A percentile compares a stretch with the other conserved stretches of the same genome.
Conservation (phyloP, 108 stramenopile genomes). For the Skeletonema grethae region DNA sequence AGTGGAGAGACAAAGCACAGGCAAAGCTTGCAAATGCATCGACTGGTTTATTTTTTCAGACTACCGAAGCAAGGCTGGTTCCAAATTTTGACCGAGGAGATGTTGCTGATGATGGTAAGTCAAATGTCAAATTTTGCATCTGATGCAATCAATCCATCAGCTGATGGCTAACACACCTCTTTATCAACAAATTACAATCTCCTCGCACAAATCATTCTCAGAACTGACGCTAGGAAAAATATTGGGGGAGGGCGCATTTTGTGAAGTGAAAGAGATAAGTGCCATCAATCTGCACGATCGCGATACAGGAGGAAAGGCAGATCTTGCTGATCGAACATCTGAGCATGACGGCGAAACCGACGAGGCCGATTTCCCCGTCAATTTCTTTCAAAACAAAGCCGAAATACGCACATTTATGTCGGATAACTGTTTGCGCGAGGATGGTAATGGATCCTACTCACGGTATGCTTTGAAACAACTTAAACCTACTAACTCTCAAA, state of each 20-base stretch:
- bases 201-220: background rate
- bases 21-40: slow-evolving; percentile 16
- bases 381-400: slow-evolving; percentile 23
- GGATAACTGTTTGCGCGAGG: slow-evolving; percentile 22
- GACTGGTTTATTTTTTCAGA: slow-evolving; percentile 30
- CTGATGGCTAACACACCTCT: background rate
- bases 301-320: background rate
- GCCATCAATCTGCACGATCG: slow-evolving; percentile 55
- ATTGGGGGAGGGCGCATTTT: slow-evolving; percentile 75
- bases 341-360: slow-evolving; percentile 15
- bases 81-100: slow-evolving; percentile 38
- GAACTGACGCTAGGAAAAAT: slow-evolving; percentile 74
- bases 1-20: slow-evolving; percentile 4
- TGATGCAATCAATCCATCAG: background rate
- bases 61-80: slow-evolving; percentile 30
- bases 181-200: background rate
- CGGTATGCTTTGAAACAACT: slow-evolving; percentile 48
- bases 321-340: background rate
- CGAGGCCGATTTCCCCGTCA: slow-evolving; percentile 31
- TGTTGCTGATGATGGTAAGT: background rate
- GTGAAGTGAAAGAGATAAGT: slow-evolving; percentile 72
- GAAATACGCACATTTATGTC: slow-evolving; percentile 44
- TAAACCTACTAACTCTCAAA: slow-evolving; percentile 12
- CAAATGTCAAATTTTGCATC: background rate
- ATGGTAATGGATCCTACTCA: slow-evolving; percentile 9